Base-by-base conservation (phyloP, 2,329 filamentous ascomycete species). In the Cladobotryum protrusum region DNA sequence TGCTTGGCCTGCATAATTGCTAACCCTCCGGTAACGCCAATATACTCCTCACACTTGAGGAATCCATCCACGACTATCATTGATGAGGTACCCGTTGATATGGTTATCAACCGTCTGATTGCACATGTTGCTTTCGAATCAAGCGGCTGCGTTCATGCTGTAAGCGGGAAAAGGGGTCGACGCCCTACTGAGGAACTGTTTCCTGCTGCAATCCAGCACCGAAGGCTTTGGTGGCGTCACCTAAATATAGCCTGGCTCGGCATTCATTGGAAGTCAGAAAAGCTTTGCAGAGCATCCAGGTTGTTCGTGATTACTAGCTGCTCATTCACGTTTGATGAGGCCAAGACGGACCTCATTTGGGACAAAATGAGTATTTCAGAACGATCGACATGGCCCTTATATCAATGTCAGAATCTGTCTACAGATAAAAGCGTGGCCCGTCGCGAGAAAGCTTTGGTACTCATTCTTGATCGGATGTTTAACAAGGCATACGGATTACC, bases 111-210 rank as follows among this genome's bases (percentile, higher is more conserved):
- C 4, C 29, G 29, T 11, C 8, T 46, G 29, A 36, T 46, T 37
- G 29, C 34, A n/a, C 43, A 46, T 46, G 43, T 46, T 46, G 43
- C 43, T n/a, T 35, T 46, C 4, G 43, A 24, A 24, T 35, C 43
- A 9, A 36, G 17, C 34, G 43, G 43, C 12, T 46, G 43, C 18
- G 32, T 46, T 19, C 43, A 46, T 35, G 43, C 43, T 20, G 43
- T 46, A 15, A 15, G 29, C 5, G 33, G 43, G 5, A 33, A 5
- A 2, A 11, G 35, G 19, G 15, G 32, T 15, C 43, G 34, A 6
- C 43, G 9, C 29, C 5, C 5, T 13, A 17, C 4, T 15, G 43
- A 46, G 15, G 29, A 35, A 15, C 13, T 35, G 9, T 46, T 17
- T 13, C 17, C 2, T 5, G 17, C 15, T 35, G 32, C 12, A 3